phyloP scores from a whole-genome alignment of 2,329 filamentous ascomycete species.

The Sporothrix inflata region DNA sequence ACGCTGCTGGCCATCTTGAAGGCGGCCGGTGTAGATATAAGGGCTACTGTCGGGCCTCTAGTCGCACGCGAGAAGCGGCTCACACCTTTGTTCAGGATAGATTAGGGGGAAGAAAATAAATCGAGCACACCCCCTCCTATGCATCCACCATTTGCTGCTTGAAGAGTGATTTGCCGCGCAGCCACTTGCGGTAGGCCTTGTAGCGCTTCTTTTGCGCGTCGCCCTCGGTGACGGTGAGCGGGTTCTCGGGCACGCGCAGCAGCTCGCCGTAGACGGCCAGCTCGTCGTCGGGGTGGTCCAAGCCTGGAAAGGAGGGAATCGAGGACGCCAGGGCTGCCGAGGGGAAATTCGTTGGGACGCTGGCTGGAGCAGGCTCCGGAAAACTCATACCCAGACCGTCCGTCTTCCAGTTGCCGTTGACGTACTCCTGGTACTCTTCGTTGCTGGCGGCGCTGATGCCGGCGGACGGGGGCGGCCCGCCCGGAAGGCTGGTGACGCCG shows the following conservation, averaged over 20 bases:
- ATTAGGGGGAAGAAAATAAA: background rate
- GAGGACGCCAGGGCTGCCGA: constrained; percentile 37
- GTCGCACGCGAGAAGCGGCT: constrained; percentile 45
- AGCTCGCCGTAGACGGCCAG: constrained; percentile 75
- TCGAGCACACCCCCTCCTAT: constrained; percentile 36
- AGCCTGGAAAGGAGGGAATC: background rate
- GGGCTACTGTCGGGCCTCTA: constrained; percentile 41
- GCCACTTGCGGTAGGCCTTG: constrained; percentile 94
- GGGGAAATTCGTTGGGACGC: background rate
- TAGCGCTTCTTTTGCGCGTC: constrained; percentile 92
- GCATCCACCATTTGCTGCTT: constrained; percentile 74
- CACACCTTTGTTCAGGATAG: constrained; percentile 39
- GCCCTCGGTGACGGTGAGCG: constrained; percentile 83
- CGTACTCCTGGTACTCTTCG: constrained; percentile 79
- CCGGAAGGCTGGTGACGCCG: background rate
- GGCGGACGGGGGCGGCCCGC: constrained; percentile 35
- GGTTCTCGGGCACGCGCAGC: constrained; percentile 76
- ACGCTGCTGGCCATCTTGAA: constrained; percentile 44
- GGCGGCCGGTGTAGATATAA: constrained; percentile 37
- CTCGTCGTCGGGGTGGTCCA: constrained; percentile 58
- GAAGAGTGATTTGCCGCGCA: constrained; percentile 92
- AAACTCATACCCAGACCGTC: constrained; percentile 50
- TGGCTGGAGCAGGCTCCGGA: constrained; percentile 41
- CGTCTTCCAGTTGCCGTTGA: constrained; percentile 68
- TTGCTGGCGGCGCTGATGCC: constrained; percentile 47